phyloP scores from a whole-genome alignment of 163 green algal species.

The Scenedesmus sp. region DNA sequence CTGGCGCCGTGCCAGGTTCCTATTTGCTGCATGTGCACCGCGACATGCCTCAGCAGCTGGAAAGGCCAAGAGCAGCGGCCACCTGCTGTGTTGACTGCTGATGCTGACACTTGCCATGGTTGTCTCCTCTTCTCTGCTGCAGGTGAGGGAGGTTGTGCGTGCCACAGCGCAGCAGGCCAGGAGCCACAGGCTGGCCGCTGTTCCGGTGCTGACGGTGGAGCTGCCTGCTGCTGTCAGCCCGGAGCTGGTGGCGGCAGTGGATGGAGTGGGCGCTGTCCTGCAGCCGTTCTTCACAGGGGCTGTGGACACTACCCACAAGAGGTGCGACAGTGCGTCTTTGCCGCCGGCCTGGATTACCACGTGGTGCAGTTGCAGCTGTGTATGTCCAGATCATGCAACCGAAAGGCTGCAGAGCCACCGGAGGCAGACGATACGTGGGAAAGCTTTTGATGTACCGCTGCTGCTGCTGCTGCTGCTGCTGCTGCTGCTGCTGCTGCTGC shows the following conservation, averaged over 20 bases:
- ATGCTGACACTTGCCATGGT: background rate
- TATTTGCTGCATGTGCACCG: no score
- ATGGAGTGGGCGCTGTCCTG: background rate
- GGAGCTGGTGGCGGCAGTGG: constrained; percentile 39
- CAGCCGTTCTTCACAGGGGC: constrained; percentile 34
- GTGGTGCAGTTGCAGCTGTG: no score
- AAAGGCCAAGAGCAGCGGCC: background rate
- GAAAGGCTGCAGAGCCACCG: no score
- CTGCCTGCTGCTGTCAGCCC: constrained; percentile 17
- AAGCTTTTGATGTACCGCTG: background rate
- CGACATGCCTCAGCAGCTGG: background rate
- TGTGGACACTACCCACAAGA: constrained; percentile 19
- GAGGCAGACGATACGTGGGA: no score
- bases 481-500: background rate
- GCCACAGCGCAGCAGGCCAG: background rate
- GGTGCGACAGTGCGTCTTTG: constrained; percentile 16
- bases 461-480: constrained; percentile 16
- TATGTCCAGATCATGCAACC: background rate
- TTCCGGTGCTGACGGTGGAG: constrained; percentile 42
- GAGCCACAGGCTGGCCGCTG: background rate
- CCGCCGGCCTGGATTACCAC: no score
- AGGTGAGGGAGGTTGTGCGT: constrained; percentile 27
- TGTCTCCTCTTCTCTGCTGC: background rate
- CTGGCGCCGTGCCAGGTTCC: no score
- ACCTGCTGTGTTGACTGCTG: background rate